Evolutionary conservation across 139 green algal species (phyloP), one percentile per base, ranked within the genome.

Genomic region (Coelastrella sp.): DNA sequence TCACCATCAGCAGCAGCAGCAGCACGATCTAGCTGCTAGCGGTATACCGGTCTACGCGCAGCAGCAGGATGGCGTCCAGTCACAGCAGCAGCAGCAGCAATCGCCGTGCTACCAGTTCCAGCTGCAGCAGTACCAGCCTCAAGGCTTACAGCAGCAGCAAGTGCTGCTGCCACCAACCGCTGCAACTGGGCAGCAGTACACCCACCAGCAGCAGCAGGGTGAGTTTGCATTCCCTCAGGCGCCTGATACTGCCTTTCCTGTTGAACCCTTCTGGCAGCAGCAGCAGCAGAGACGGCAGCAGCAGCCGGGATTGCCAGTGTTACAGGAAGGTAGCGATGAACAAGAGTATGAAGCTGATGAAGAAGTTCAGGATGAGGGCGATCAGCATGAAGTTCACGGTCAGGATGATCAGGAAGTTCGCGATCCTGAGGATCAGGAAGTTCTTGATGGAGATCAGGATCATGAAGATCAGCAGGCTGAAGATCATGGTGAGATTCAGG

Each of bases 61-160:
- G 57, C 58, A 61, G 80, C 5, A 76, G 7, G 19, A 60, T 11
- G 4, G 61, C 3, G 0, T 60, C 64, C 66, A 58, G 3, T 66
- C 73, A 19, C 65, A 88, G 65, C 83, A 78, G 65, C 83, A 76
- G 61, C 81, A 76, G 7, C 61, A 87, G 81, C 7, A n/a, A n/a
- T 61, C n/a, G 81, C 61, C 11, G 61, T 20, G 61, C 54, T 4
- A 89, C 20, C 84, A 73, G 19, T 76, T 22, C 22, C 58, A 85
- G 19, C 17, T 64, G 79, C 79, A 83, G 47, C 74, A 83, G 20
- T 20, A 73, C 57, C 19, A 47, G 20, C 79, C n/a, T 19, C 58
- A 73, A 59, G 8, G 8, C n/a, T 59, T 66, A 5, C 56, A 86
- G 59, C 80, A 86, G 80, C 80, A 86, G 80, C 79, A 85, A 20